Percentiles rank a stretch among this genome's conserved stretches.
phyloP scores from a whole-genome alignment of 768 basidiomycete genomes.

The Suillus subalutaceus region DNA sequence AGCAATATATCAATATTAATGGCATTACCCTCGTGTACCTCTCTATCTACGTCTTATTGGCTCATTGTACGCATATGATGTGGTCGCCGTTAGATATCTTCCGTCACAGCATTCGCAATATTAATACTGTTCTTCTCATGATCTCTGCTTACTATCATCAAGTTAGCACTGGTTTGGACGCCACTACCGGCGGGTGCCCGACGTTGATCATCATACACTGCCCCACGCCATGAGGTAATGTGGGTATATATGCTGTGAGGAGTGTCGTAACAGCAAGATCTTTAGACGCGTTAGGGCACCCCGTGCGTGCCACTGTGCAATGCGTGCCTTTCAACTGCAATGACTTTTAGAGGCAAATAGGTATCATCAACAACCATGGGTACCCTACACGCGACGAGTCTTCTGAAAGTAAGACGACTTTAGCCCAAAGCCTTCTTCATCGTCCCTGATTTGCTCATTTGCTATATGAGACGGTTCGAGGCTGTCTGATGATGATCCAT shows the following conservation, averaged over 20 bases:
- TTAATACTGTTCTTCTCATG: conserved; percentile 7
- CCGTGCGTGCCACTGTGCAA: too few species aligned
- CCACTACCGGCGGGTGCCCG: background rate
- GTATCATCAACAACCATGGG: background rate
- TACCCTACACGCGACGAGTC: background rate
- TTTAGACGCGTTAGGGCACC: background rate
- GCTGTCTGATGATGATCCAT: background rate
- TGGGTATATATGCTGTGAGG: background rate
- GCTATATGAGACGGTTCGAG: background rate
- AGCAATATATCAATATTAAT: background rate
- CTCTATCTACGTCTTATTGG: background rate
- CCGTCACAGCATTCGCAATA: conserved; percentile 7
- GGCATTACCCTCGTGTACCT: background rate
- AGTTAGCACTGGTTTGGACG: background rate
- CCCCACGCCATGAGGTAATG: background rate
- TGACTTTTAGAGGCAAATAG: background rate
- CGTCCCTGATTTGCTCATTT: background rate
- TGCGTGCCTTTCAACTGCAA: background rate
- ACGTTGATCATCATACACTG: background rate
- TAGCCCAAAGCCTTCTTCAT: background rate
- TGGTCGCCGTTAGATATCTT: background rate
- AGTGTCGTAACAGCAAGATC: background rate
- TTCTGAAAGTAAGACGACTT: background rate
- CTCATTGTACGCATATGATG: background rate
- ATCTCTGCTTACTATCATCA: background rate